Percentiles rank a stretch among this genome's conserved stretches.
These are phyloP conservation scores for Aspergillus thermomutatus DNA, from an alignment of 2,329 filamentous ascomycete genomes.

Conservation along the genomic window DNA sequence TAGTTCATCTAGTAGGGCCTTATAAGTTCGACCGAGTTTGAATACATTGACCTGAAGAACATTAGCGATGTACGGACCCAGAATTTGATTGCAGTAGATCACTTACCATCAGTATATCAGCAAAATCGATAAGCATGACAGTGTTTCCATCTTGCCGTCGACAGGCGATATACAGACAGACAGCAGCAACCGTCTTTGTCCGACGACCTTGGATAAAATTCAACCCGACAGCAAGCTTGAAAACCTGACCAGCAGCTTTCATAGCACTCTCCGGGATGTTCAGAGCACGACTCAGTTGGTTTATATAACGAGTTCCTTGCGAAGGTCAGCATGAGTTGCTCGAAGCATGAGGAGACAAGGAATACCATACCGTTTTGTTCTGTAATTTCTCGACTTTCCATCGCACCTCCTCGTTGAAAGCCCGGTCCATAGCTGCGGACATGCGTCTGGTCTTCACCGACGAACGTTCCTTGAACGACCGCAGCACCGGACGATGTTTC, in stretches of 20 bases:
- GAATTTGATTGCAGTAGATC: not conserved
- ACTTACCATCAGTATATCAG: constrained; percentile 66
- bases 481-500: constrained; percentile 83
- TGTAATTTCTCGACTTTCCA: constrained; percentile 49
- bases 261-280: constrained; percentile 57
- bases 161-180: constrained; percentile 86
- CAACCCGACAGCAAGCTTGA: constrained; percentile 69
- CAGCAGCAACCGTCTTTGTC: constrained; percentile 80
- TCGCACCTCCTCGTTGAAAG: constrained; percentile 45
- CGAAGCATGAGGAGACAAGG: not conserved
- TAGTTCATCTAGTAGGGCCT: constrained; percentile 66
- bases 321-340: not conserved
- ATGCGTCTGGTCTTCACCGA: constrained; percentile 80
- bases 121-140: constrained; percentile 92
- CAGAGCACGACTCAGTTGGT: constrained; percentile 39
- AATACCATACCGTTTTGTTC: constrained; percentile 39
- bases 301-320: constrained; percentile 41
- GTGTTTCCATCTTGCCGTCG: constrained; percentile 74
- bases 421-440: constrained; percentile 58
- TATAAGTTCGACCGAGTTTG: constrained; percentile 85
- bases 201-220: constrained; percentile 85
- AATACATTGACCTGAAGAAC: constrained; percentile 73
- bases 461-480: constrained; percentile 83
- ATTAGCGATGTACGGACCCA: constrained; percentile 23
- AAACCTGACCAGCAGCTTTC: constrained; percentile 67